Conservation (phyloP, 345 rosid genomes). For the Anastatica hierochuntica region DNA sequence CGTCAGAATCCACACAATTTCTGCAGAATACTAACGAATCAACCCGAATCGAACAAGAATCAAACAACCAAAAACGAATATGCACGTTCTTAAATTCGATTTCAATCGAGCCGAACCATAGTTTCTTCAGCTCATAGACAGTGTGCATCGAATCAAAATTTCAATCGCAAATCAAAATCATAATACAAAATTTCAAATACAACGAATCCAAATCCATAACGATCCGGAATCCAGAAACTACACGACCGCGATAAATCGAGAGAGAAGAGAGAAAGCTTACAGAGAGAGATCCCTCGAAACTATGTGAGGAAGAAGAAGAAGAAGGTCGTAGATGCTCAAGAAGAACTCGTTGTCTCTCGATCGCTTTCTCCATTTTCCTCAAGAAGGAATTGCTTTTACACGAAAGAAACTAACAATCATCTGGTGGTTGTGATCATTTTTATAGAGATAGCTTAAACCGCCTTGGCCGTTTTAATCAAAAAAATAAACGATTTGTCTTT, state of each 20-base stretch:
- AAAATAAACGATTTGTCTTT: too few relatives aligned
- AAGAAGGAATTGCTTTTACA: conserved; percentile 1
- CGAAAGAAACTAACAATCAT: too few relatives aligned
- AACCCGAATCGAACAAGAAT: neutral
- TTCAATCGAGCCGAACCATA: neutral
- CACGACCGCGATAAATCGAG: neutral
- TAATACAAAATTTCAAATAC: neutral
- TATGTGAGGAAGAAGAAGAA: conserved; percentile 33
- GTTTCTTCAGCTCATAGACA: neutral
- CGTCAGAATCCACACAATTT: neutral
- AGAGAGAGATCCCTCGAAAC: conserved; percentile 46
- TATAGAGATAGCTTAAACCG: too few relatives aligned
- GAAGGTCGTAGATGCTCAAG: conserved; percentile 84
- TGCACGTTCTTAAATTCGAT: neutral
- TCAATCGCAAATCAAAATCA: neutral
- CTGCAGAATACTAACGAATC: neutral
- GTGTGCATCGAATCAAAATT: neutral
- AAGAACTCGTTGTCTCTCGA: conserved; percentile 73
- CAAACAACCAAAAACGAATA: neutral
- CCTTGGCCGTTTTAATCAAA: too few relatives aligned
- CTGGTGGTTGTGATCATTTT: neutral
- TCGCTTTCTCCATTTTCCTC: conserved; percentile 67
- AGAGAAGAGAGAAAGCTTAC: conserved; percentile 33
- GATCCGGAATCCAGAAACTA: neutral
- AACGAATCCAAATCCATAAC: conserved; percentile 3